phyloP scores from a whole-genome alignment of 1,284 basidiomycete genomes.

The Microbotryum intermedium region DNA sequence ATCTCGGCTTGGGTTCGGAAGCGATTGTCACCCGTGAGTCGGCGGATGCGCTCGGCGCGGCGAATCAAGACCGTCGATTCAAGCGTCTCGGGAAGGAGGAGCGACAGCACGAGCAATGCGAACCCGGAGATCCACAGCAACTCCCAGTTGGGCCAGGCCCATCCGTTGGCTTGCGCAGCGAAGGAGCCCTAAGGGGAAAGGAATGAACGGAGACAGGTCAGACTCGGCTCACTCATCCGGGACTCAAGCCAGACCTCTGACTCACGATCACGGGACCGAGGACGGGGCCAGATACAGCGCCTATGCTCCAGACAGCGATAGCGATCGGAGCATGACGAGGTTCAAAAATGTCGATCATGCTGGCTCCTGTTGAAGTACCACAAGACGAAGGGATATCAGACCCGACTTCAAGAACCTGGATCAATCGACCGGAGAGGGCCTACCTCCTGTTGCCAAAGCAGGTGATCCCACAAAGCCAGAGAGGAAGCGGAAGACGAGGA shows the following conservation, averaged over 20 bases:
- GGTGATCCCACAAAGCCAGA: conserved; percentile 34
- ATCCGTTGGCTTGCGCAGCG: conserved; percentile 32
- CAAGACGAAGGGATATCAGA: too few species aligned
- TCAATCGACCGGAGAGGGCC: too few species aligned
- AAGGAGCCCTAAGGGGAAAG: conserved; percentile 18
- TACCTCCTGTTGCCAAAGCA: conserved; percentile 34
- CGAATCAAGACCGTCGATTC: conserved; percentile 38
- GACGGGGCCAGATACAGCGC: conserved; percentile 13
- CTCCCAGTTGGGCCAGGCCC: conserved; percentile 37
- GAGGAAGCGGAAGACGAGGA: conserved; percentile 31
- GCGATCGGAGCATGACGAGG: conserved; percentile 10
- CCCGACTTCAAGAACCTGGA: too few species aligned
- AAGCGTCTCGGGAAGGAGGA: conserved; percentile 39
- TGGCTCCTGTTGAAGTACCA: too few species aligned
- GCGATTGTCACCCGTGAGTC: conserved; percentile 38
- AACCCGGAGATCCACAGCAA: conserved; percentile 31
- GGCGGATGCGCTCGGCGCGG: conserved; percentile 38
- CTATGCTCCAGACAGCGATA: conserved; percentile 13
- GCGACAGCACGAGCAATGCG: conserved; percentile 23
- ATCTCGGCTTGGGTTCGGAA: conserved; percentile 38
- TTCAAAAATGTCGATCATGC: conserved; percentile 30
- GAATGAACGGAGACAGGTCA: not conserved
- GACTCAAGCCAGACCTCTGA: not conserved
- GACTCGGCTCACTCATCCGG: not conserved
- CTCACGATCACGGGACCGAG: conserved; percentile 17